Percentiles rank a stretch among this genome's conserved stretches.
phyloP scores from a whole-genome alignment of 208 protist species.

The Trypanosoma melophagium region DNA sequence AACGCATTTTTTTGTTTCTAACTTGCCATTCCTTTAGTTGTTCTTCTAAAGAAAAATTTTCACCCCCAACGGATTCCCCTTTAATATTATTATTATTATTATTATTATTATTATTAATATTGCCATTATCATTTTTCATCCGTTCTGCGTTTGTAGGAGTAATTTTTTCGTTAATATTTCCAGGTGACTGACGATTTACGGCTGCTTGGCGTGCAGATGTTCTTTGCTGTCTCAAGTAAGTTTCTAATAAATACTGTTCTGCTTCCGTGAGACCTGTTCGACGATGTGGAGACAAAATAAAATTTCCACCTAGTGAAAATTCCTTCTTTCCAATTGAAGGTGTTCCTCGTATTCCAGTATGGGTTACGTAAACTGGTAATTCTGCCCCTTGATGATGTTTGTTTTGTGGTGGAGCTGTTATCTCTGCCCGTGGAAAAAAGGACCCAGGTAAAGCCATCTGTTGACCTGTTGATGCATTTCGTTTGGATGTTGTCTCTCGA shows the following conservation, averaged over 20 bases:
- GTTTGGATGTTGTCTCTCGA: not conserved
- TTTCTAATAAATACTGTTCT: slow-evolving; percentile 8
- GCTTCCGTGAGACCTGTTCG: not conserved
- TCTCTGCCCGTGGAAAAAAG: not conserved
- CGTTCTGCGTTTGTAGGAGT: not conserved
- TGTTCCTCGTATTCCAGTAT: no score
- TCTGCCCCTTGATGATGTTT: not conserved
- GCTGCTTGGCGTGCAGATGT: not conserved
- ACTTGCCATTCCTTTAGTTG: slow-evolving; percentile 15
- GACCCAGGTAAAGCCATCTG: not conserved
- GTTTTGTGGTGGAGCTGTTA: not conserved
- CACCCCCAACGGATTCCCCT: no score
- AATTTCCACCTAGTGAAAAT: not conserved
- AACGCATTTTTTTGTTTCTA: slow-evolving; percentile 21
- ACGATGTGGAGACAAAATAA: not conserved
- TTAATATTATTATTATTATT: no score
- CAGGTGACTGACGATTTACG: no score
- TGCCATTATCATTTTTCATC: not conserved
- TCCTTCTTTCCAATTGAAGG: not conserved
- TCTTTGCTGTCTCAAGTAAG: slow-evolving; percentile 11
- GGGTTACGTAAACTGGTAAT: not conserved
- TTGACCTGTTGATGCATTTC: not conserved
- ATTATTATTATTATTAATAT: not conserved
- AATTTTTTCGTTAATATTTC: not conserved
- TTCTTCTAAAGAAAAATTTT: slow-evolving; percentile 1